phyloP scores from a whole-genome alignment of 768 basidiomycete genomes.

The Kwoniella heveanensis region DNA sequence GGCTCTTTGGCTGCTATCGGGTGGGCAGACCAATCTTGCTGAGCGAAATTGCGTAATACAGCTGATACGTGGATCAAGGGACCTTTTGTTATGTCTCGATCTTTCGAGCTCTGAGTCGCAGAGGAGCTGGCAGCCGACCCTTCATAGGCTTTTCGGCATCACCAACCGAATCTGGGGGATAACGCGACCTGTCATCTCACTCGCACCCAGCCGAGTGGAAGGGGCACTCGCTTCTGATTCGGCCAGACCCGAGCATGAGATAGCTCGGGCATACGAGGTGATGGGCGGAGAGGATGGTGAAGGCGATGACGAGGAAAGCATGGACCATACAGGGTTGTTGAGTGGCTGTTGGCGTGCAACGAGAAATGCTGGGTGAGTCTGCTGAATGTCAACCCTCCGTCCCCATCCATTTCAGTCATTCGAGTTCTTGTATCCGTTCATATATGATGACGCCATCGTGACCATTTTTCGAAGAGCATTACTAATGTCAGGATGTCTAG shows the following conservation, averaged over 20 bases:
- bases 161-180: slow-evolving; percentile 44
- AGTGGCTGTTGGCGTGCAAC: slow-evolving; percentile 55
- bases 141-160: slow-evolving; percentile 23
- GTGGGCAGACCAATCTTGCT: slow-evolving; percentile 28
- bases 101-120: slow-evolving; percentile 1
- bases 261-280: slow-evolving; percentile 49
- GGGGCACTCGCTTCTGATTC: slow-evolving; percentile 4
- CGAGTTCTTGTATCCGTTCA: too few species aligned
- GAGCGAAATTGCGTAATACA: not conserved
- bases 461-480: too few species aligned
- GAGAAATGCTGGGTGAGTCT: slow-evolving; percentile 51
- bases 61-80: slow-evolving; percentile 19
- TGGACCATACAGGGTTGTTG: slow-evolving; percentile 43
- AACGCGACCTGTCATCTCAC: slow-evolving; percentile 42
- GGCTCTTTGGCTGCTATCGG: slow-evolving; percentile 44
- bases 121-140: slow-evolving; percentile 19
- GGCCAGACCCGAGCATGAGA: slow-evolving; percentile 48
- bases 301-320: slow-evolving; percentile 30
- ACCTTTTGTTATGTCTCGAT: slow-evolving; percentile 31
- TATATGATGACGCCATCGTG: too few species aligned
- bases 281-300: slow-evolving; percentile 32
- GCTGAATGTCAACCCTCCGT: not conserved
- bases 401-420: too few species aligned
- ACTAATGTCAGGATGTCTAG: too few species aligned
- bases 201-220: slow-evolving; percentile 22